Evolutionary conservation across 2,329 filamentous ascomycete species (phyloP).

Genomic region (Fusarium abutilonis): DNA sequence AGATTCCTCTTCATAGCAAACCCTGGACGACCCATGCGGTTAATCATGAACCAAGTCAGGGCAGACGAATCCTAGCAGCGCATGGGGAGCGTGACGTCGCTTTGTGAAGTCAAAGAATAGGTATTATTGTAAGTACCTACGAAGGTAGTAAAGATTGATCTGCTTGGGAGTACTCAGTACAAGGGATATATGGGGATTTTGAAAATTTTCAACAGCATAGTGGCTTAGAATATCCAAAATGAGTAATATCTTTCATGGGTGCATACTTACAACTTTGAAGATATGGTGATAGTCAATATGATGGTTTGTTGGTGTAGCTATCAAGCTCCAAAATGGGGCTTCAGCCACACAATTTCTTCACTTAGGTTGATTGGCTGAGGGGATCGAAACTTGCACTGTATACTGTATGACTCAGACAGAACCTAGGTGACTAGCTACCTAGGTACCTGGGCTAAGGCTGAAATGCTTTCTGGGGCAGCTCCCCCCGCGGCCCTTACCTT

Average conservation of each 20-base stretch:
- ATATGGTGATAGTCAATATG: background rate
- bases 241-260: background rate
- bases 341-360: background rate
- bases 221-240: background rate
- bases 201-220: background rate
- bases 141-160: no score
- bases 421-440: background rate
- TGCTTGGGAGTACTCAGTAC: background rate
- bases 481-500: no score
- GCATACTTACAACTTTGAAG: background rate
- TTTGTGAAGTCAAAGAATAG: background rate
- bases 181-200: no score
- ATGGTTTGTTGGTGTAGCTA: constrained; percentile 24
- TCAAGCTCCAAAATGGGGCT: background rate
- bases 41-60: constrained; percentile 33
- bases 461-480: no score
- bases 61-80: background rate
- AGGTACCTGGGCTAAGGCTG: no score
- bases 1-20: constrained; percentile 52
- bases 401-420: constrained; percentile 24
- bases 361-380: background rate
- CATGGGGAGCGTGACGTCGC: constrained; percentile 5
- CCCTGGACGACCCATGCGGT: constrained; percentile 35
- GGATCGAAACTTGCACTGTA: background rate
- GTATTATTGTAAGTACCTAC: background rate